Evolutionary conservation across 768 basidiomycete genomes (phyloP).

Genomic region (Termitomyces sp.): DNA sequence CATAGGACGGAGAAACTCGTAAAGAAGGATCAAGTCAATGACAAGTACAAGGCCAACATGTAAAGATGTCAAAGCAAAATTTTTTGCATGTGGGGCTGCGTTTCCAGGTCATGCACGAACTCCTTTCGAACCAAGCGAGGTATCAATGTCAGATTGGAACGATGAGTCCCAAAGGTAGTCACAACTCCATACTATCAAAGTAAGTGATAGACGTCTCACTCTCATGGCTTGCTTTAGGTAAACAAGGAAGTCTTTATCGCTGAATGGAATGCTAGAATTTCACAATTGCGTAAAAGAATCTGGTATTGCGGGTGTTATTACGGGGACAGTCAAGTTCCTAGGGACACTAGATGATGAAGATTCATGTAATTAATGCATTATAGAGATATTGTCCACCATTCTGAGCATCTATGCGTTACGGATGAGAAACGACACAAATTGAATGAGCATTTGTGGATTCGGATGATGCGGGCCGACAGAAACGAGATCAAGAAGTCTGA

Average conservation of each 20-base stretch:
- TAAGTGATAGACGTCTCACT: constrained; percentile 17
- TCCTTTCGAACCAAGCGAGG: constrained; percentile 20
- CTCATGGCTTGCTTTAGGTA: background rate
- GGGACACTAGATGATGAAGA: background rate
- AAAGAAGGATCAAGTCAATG: constrained; percentile 26
- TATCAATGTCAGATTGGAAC: constrained; percentile 22
- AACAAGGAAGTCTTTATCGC: background rate
- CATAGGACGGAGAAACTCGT: too few relatives aligned
- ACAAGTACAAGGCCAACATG: constrained; percentile 10
- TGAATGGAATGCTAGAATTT: constrained; percentile 26
- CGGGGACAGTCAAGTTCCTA: constrained; percentile 27
- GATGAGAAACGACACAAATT: too few relatives aligned
- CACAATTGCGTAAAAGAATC: constrained; percentile 28
- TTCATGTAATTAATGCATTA: background rate
- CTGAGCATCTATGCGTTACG: background rate
- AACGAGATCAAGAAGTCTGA: background rate
- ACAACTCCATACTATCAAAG: constrained; percentile 22
- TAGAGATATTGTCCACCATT: background rate
- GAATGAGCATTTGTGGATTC: too few relatives aligned
- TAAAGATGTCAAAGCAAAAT: background rate
- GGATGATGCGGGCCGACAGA: too few relatives aligned
- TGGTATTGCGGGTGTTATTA: constrained; percentile 16
- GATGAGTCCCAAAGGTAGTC: constrained; percentile 21
- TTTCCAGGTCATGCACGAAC: constrained; percentile 12
- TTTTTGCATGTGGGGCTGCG: background rate